phyloP scores from a whole-genome alignment of 768 basidiomycete species.

The Russula earlei region DNA sequence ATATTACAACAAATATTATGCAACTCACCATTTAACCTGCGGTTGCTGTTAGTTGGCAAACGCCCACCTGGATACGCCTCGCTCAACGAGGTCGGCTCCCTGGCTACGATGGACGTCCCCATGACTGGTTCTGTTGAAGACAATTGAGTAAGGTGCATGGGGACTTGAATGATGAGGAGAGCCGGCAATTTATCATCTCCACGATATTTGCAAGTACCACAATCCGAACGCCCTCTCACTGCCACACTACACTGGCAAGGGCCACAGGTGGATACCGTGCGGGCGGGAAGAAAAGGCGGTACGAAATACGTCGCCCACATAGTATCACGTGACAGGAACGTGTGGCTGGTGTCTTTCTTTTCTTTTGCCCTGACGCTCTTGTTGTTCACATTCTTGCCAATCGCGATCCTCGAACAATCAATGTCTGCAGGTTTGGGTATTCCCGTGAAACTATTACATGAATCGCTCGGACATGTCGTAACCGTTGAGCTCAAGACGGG shows the following conservation, averaged over 20 bases:
- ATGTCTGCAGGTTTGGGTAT: conserved; percentile 69
- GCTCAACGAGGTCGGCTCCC: neutral
- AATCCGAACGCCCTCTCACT: neutral
- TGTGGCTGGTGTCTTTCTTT: no score
- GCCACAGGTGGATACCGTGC: no score
- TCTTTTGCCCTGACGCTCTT: no score
- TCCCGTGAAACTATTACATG: conserved; percentile 93
- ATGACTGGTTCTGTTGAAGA: neutral
- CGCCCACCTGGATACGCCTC: neutral
- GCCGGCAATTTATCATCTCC: neutral
- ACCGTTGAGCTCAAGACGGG: conserved; percentile 99
- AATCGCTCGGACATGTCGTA: conserved; percentile 91
- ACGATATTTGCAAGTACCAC: no score
- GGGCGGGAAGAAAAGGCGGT: no score
- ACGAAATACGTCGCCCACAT: no score
- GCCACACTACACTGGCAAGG: no score
- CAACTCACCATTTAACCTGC: neutral
- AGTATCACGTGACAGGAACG: no score
- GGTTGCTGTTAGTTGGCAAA: no score
- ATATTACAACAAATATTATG: neutral
- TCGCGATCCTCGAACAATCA: conserved; percentile 7
- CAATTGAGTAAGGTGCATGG: no score
- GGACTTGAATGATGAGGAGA: neutral
- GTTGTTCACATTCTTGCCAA: no score
- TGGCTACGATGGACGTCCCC: neutral